These are phyloP conservation scores for Petunia hybrid DNA, from an alignment of 305 asterid genomes.

Conservation along the genomic window DNA sequence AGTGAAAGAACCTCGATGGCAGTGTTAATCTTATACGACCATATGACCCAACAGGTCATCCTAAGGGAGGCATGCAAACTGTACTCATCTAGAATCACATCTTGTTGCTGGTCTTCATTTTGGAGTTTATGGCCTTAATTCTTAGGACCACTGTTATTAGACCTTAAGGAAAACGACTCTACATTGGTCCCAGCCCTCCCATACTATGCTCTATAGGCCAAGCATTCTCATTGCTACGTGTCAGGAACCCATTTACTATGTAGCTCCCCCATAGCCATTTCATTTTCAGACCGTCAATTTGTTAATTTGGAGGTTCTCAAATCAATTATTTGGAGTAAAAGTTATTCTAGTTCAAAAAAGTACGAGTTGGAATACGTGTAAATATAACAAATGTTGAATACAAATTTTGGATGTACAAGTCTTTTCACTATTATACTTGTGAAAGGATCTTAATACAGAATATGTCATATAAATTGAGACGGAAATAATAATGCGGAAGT, in stretches of 20 bases:
- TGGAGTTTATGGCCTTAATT: background rate
- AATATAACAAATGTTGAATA: no score
- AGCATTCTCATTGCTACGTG: background rate
- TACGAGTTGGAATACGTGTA: no score
- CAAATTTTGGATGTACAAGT: background rate
- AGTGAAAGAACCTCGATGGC: no score
- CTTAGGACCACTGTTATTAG: constrained; percentile 14
- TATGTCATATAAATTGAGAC: no score
- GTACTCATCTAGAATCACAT: no score
- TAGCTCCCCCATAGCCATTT: background rate
- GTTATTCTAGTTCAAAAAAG: background rate
- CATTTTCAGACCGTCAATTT: background rate
- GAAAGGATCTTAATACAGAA: no score
- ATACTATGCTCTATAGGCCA: background rate
- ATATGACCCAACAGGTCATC: no score
- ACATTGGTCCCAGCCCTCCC: background rate
- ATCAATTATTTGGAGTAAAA: background rate
- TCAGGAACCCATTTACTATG: background rate
- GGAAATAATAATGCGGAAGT: no score
- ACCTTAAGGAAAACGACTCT: background rate
- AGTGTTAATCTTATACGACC: no score
- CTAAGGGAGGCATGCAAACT: no score
- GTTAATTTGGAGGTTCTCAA: background rate
- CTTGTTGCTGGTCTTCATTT: background rate
- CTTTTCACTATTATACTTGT: no score